These are phyloP conservation scores for Sclerotiophoma versabilis DNA, from an alignment of 2,329 filamentous ascomycete genomes.

Conservation along the genomic window DNA sequence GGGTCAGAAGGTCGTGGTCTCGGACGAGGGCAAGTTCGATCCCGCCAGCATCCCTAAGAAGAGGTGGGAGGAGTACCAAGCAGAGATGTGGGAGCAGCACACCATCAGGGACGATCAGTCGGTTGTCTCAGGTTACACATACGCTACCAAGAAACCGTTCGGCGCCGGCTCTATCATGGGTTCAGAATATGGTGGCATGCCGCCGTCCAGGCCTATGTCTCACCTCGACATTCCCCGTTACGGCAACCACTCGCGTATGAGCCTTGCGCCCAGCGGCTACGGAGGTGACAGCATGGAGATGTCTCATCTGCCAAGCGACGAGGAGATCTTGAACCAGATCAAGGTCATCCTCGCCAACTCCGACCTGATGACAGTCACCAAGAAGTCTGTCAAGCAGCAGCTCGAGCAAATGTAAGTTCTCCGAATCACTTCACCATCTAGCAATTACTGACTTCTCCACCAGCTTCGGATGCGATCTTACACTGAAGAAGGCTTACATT, in stretches of 20 bases:
- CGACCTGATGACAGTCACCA: conserved; percentile 96
- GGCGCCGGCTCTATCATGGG: conserved; percentile 53
- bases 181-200: conserved; percentile 68
- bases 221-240: conserved; percentile 65
- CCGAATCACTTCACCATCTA: background rate
- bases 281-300: conserved; percentile 67
- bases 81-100: conserved; percentile 95
- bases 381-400: conserved; percentile 97
- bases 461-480: conserved; percentile 80
- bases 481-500: conserved; percentile 90
- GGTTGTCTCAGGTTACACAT: conserved; percentile 91
- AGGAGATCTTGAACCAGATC: conserved; percentile 90
- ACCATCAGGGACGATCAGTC: conserved; percentile 83
- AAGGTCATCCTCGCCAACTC: conserved; percentile 89
- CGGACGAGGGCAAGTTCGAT: conserved; percentile 98
- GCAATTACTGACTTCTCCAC: conserved; percentile 25
- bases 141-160: conserved; percentile 79
- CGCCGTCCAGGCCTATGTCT: conserved; percentile 63
- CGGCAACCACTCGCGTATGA: conserved; percentile 49
- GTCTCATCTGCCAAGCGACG: conserved; percentile 82
- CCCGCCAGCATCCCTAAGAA: conserved; percentile 91
- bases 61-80: conserved; percentile 99
- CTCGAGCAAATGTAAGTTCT: conserved; percentile 72
- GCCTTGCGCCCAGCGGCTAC: conserved; percentile 66
- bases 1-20: conserved; percentile 89